Conservation (phyloP, 2,329 filamentous ascomycete genomes). For the Pseudonectria buxi region DNA sequence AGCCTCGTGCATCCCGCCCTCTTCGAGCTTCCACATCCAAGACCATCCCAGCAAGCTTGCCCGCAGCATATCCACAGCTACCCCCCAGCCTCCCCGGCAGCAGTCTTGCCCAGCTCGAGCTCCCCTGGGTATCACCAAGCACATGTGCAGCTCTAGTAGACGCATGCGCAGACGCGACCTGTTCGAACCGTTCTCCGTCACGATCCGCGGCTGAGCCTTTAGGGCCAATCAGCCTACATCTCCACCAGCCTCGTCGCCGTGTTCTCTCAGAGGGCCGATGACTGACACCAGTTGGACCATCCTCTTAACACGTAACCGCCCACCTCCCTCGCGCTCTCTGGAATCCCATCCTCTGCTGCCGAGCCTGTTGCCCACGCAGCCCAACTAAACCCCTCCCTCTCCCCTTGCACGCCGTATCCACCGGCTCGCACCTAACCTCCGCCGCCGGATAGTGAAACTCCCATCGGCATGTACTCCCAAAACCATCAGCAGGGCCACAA, state of each 20-base stretch:
- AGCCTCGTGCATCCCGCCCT: no score
- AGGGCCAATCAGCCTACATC: slow-evolving; percentile 13
- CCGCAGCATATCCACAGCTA: no score
- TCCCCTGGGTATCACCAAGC: slow-evolving; percentile 13
- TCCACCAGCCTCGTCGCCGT: slow-evolving; percentile 5
- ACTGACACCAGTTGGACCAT: slow-evolving; percentile 12
- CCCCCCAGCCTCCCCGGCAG: no score
- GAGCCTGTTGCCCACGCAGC: slow-evolving; percentile 25
- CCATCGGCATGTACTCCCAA: slow-evolving; percentile 64
- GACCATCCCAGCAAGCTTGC: no score
- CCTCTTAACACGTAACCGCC: slow-evolving; percentile 9
- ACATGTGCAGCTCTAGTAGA: slow-evolving; percentile 16
- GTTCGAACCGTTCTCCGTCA: slow-evolving; percentile 24
- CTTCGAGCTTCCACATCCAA: no score
- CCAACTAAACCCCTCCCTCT: slow-evolving; percentile 12
- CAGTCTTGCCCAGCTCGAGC: no score
- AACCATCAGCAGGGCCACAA: slow-evolving; percentile 66
- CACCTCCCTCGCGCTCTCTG: slow-evolving; percentile 10
- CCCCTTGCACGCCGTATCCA: slow-evolving; percentile 7
- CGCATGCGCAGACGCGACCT: slow-evolving; percentile 36
- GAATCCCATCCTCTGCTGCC: slow-evolving; percentile 16
- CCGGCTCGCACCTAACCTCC: no score
- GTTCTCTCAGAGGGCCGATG: slow-evolving; percentile 17
- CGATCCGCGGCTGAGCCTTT: slow-evolving; percentile 25
- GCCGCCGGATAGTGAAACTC: slow-evolving; percentile 11